These are phyloP conservation scores for Fraxinus nigra DNA, from an alignment of 305 asterid genomes.

Conservation along the genomic window DNA sequence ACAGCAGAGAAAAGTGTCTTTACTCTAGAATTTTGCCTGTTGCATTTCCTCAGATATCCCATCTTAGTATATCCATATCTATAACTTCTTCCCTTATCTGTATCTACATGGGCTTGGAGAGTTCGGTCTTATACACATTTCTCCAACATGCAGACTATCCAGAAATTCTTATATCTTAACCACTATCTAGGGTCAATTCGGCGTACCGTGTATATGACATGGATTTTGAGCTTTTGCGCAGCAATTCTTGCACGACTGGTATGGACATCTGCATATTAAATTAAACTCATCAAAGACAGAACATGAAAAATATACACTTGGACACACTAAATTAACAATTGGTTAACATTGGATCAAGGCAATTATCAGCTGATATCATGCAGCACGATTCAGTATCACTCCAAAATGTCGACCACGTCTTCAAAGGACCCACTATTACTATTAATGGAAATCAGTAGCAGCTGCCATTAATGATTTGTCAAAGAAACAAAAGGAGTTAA, in stretches of 20 bases:
- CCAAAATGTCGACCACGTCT: not conserved
- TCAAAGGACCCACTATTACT: not conserved
- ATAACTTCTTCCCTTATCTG: not conserved
- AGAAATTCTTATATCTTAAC: not conserved
- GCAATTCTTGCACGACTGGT: conserved; percentile 90
- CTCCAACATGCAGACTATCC: not conserved
- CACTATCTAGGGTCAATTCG: not conserved
- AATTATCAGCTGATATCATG: not conserved
- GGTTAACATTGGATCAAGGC: conserved; percentile 6
- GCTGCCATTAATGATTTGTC: not conserved
- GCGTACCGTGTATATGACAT: conserved; percentile 89
- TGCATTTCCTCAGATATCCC: not conserved
- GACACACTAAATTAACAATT: conserved; percentile 8
- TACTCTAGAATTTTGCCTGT: not conserved
- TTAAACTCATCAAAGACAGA: conserved; percentile 21
- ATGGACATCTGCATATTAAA: conserved; percentile 74
- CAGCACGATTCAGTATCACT: not conserved
- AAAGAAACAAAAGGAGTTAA: not conserved
- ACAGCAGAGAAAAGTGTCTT: not conserved
- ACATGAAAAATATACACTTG: not conserved
- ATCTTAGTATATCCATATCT: not conserved
- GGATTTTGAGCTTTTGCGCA: conserved; percentile 98
- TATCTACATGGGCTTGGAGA: not conserved
- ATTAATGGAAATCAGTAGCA: not conserved
- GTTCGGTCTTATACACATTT: not conserved